Evolutionary conservation across 2,329 filamentous ascomycete species (phyloP), one percentile per base, ranked within the genome.

Genomic region (Tricladium varicosporioides): DNA sequence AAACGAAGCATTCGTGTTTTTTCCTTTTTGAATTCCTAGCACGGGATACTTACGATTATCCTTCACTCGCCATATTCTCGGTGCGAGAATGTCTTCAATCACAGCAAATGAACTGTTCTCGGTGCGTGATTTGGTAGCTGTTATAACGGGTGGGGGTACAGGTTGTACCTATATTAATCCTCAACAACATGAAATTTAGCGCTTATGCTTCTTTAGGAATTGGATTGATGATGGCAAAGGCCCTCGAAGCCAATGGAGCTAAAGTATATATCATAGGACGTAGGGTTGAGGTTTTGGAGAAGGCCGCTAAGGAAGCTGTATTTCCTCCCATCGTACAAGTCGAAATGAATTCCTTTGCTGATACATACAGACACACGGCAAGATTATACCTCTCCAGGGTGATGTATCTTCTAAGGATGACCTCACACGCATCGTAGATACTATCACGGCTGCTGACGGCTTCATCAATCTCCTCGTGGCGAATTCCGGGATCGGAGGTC

Each of bases 361-460:
- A 40, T 46, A 11, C 43, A 22, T 46, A 14, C 36, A 45, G 40
- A 9, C 7, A 19, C 53, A 61, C 45, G 48, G 52, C 13, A 69
- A 59, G 57, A 62, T 72, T 7, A 60, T 62, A 42, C 58, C 60
- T 1, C 27, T 64, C 1, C 46, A 47, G 1, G 82, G 80, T 60
- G 85, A 88, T 66, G 78, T 89, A 0, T 82, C 80, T 1, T 79
- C 79, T 43, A 88, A 89, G 69, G 74, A 77, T 2, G 82, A 84
- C 9, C 79, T 89, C 15, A 72, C 80, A 57, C 74, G 75, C 1
- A 74, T 86, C 2, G 81, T 82, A 14, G 68, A 83, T 5, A 75
- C 80, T 47, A 73, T 89, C 50, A 71, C 76, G 2, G 72, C 74
- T 45, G 80, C 81, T 45, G 80, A 85, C 60, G 79, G 80, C 48